Evolutionary conservation across 2,329 filamentous ascomycete species (phyloP).

Genomic region (Nemania sp.): DNA sequence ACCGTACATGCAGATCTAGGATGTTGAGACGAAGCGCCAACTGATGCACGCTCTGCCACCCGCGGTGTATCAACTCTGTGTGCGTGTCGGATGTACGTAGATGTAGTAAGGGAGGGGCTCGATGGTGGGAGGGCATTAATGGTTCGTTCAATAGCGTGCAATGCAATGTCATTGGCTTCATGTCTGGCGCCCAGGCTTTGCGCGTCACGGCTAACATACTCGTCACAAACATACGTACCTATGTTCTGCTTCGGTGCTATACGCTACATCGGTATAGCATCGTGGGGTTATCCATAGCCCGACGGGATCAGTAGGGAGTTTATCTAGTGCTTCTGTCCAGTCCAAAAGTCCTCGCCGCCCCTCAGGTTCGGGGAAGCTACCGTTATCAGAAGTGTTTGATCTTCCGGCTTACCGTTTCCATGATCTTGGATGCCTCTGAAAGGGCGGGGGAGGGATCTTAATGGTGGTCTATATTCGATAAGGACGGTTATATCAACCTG

Average conservation of each 20-base stretch:
- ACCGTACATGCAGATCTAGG: conserved; percentile 10
- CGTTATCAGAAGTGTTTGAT: conserved; percentile 34
- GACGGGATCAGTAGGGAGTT: background rate
- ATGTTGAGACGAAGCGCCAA: conserved; percentile 24
- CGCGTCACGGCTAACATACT: conserved; percentile 6
- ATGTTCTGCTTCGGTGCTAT: background rate
- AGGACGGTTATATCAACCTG: conserved; percentile 21
- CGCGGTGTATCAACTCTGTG: conserved; percentile 4
- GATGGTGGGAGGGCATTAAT: background rate
- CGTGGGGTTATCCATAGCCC: background rate
- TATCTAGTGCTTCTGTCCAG: background rate
- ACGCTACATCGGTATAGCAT: background rate
- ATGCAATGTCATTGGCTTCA: background rate
- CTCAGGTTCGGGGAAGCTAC: conserved; percentile 6
- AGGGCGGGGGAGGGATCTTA: conserved; percentile 10
- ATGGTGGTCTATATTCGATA: conserved; percentile 35
- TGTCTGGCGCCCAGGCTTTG: conserved; percentile 3
- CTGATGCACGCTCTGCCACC: conserved; percentile 8
- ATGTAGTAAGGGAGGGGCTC: background rate
- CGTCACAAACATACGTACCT: conserved; percentile 7
- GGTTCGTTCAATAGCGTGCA: background rate
- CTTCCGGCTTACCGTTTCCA: conserved; percentile 35
- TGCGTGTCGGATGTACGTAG: background rate
- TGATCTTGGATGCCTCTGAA: conserved; percentile 7
- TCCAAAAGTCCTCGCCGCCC: background rate